These are phyloP conservation scores for Hypoxylon crocopeplum DNA, from an alignment of 495 filamentous ascomycete genomes.

Conservation along the genomic window DNA sequence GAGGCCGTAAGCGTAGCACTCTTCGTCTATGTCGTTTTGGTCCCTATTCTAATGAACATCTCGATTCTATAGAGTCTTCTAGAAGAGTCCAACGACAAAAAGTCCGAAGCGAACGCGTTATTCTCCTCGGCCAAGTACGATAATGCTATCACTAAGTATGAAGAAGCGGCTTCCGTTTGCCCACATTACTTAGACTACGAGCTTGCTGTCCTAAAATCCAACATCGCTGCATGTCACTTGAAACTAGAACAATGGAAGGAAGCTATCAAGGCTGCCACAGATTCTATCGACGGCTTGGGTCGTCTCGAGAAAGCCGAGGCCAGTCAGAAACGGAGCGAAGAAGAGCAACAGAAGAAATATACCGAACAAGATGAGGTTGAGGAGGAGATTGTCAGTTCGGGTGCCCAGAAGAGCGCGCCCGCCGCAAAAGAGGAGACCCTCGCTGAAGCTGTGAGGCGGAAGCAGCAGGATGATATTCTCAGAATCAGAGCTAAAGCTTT, in stretches of 20 bases:
- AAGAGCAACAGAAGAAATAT: conserved; percentile 47
- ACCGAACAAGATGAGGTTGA: conserved; percentile 68
- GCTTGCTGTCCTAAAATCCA: conserved; percentile 83
- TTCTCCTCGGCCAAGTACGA: conserved; percentile 77
- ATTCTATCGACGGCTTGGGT: conserved; percentile 75
- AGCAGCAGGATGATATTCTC: conserved; percentile 66
- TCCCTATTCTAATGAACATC: conserved; percentile 11
- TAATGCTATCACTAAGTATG: conserved; percentile 88
- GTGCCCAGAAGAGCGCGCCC: conserved; percentile 56
- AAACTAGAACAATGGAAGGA: conserved; percentile 89
- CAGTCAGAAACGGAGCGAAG: conserved; percentile 17
- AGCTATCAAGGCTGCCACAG: conserved; percentile 74
- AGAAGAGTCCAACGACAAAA: conserved; percentile 74
- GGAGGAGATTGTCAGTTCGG: conserved; percentile 60
- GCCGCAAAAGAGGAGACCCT: conserved; percentile 48
- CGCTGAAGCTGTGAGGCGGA: conserved; percentile 36
- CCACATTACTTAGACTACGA: conserved; percentile 92
- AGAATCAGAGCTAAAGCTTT: conserved; percentile 85
- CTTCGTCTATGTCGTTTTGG: too few relatives aligned
- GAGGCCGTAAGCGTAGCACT: conserved; percentile 65
- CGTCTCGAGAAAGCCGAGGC: conserved; percentile 52
- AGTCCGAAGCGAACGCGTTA: conserved; percentile 77
- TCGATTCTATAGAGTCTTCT: conserved; percentile 64
- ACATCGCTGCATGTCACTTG: conserved; percentile 89
- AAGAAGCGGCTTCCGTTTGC: conserved; percentile 79